These are phyloP conservation scores for Nicotiana paniculata DNA, from an alignment of 257 asterid genomes.

Conservation along the genomic window DNA sequence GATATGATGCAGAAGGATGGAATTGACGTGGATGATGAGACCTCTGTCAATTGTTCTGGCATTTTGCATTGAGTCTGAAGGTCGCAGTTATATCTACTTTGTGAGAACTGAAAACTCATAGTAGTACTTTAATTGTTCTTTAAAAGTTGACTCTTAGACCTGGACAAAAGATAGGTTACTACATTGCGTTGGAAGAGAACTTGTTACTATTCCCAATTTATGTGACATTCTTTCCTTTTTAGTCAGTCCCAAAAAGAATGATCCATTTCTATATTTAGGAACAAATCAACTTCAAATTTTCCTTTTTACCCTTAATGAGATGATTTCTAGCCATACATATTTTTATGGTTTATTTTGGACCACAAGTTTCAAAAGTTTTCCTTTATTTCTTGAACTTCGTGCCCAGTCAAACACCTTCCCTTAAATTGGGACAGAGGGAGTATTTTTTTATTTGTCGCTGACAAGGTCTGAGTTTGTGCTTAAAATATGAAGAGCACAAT, in stretches of 20 bases:
- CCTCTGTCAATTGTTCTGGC: not conserved
- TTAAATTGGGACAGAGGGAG: too few species aligned
- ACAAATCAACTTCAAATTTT: too few species aligned
- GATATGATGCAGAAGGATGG: constrained; percentile 24
- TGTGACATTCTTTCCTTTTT: too few species aligned
- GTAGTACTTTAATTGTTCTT: not conserved
- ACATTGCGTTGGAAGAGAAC: not conserved
- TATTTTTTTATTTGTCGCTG: not conserved
- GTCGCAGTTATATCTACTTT: too few species aligned
- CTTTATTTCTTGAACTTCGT: too few species aligned
- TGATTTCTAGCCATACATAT: too few species aligned
- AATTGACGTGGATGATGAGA: constrained; percentile 10
- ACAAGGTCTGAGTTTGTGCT: not conserved
- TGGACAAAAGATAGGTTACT: not conserved
- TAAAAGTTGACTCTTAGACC: not conserved
- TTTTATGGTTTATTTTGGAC: too few species aligned
- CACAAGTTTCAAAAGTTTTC: too few species aligned
- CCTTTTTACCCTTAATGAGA: too few species aligned
- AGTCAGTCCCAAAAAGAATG: too few species aligned
- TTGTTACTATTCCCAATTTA: not conserved
- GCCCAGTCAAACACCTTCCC: too few species aligned
- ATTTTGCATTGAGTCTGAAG: not conserved
- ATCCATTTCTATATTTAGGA: too few species aligned
- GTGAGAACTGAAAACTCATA: not conserved
- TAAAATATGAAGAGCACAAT: not conserved